Percentiles rank a stretch among this genome's conserved stretches.
phyloP scores from a whole-genome alignment of 2,329 filamentous ascomycete species.

The Penicillium sclerotigenum region DNA sequence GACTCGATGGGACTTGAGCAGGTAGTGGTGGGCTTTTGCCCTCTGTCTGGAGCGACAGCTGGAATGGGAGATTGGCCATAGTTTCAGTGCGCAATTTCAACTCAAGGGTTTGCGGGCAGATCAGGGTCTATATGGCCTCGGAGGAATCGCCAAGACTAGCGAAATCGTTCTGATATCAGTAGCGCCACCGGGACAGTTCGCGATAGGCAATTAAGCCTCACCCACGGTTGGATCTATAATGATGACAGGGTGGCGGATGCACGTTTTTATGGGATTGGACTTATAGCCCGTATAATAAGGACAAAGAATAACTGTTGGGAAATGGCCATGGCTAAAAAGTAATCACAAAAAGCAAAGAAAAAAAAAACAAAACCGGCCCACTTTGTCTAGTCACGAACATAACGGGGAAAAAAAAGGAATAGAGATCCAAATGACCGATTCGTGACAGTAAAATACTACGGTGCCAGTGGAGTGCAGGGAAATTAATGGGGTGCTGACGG shows the following conservation, averaged over 20 bases:
- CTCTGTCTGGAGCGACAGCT: constrained; percentile 29
- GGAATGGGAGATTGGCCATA: constrained; percentile 20
- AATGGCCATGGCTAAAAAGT: background rate
- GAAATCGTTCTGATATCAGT: constrained; percentile 10
- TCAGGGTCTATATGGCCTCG: background rate
- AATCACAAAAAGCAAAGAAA: constrained; percentile 6
- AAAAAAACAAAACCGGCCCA: constrained; percentile 5
- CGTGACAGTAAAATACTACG: constrained; percentile 8
- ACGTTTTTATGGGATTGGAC: background rate
- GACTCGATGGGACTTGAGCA: constrained; percentile 17
- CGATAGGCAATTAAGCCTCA: constrained; percentile 2
- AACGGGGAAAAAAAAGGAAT: too few relatives aligned
- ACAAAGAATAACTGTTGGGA: background rate
- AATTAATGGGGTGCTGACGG: background rate
- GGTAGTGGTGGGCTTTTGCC: constrained; percentile 9
- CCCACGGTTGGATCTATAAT: background rate
- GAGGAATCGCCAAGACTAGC: background rate
- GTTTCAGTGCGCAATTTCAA: background rate
- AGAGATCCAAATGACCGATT: too few relatives aligned
- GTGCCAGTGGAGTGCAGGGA: constrained; percentile 1
- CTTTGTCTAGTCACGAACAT: constrained; percentile 17
- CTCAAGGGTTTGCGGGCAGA: background rate
- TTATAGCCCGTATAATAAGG: background rate
- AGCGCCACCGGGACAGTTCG: constrained; percentile 16
- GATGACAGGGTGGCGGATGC: background rate